Conservation (phyloP, 257 asterid genomes). For the Haberlea rhodopensis region DNA sequence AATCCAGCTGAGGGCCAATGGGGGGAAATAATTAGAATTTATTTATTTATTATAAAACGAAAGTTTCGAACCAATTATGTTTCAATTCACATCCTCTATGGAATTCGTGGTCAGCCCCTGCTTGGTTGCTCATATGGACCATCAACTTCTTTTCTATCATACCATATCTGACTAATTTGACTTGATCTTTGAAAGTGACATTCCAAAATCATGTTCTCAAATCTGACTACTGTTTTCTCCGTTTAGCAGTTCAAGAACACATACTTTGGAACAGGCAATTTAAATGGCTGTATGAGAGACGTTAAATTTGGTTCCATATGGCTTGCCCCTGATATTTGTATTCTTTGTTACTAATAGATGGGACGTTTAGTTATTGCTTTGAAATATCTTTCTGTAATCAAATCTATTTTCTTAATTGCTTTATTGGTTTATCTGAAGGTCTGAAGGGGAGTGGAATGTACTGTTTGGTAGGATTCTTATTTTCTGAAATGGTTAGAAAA, state of each 20-base stretch:
- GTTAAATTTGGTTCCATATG: too few species aligned
- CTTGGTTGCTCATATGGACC: constrained; percentile 3
- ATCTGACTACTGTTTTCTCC: constrained; percentile 17
- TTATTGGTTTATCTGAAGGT: constrained; percentile 29
- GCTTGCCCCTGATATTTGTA: constrained; percentile 8
- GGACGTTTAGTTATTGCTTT: constrained; percentile 3
- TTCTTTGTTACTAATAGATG: constrained; percentile 13
- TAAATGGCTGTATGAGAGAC: constrained; percentile 21
- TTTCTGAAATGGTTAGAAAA: not conserved
- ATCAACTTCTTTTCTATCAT: constrained; percentile 12
- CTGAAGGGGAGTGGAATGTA: constrained; percentile 32
- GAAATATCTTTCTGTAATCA: constrained; percentile 12
- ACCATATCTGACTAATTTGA: constrained; percentile 5
- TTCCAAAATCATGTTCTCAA: constrained; percentile 27
- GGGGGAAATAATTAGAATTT: not conserved
- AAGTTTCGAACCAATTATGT: not conserved
- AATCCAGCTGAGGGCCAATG: constrained; percentile 3
- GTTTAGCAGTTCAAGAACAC: constrained; percentile 23
- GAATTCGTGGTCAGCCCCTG: not conserved
- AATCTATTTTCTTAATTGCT: not conserved
- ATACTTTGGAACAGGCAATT: constrained; percentile 23
- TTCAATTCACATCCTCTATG: not conserved
- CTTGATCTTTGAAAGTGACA: constrained; percentile 26
- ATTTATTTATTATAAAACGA: too few species aligned
- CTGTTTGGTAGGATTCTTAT: constrained; percentile 17